These are phyloP conservation scores for Taphrina deformans DNA, from an alignment of 1,139 yeast genomes.

Conservation along the genomic window DNA sequence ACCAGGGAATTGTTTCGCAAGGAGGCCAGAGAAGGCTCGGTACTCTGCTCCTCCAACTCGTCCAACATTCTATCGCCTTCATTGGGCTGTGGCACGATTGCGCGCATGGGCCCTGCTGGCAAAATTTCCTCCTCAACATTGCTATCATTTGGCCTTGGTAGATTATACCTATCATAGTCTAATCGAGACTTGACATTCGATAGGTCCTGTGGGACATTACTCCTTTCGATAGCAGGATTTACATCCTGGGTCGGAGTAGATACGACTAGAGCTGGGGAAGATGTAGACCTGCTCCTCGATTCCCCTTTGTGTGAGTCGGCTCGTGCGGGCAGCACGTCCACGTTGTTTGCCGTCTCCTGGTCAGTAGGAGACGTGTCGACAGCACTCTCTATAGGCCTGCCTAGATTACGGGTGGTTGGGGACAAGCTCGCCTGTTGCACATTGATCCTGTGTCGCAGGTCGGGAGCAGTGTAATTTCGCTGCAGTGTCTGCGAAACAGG, in stretches of 20 bases:
- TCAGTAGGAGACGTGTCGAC: no score
- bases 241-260: neutral
- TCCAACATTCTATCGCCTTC: neutral
- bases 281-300: neutral
- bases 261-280: neutral
- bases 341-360: neutral
- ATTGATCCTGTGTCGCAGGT: neutral
- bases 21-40: no score
- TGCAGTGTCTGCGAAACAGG: neutral
- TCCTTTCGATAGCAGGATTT: neutral
- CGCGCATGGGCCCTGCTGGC: neutral
- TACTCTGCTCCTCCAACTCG: no score
- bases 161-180: neutral
- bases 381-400: neutral
- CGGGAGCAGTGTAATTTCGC: conserved; percentile 8
- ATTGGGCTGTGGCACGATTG: neutral
- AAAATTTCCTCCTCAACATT: neutral
- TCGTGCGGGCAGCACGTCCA: neutral
- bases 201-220: neutral
- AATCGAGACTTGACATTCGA: neutral
- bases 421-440: neutral
- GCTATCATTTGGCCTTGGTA: neutral
- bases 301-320: neutral
- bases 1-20: no score
- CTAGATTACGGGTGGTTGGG: neutral